phyloP scores from a whole-genome alignment of 805 yeast species.

The Metschnikowia colocasiae region DNA sequence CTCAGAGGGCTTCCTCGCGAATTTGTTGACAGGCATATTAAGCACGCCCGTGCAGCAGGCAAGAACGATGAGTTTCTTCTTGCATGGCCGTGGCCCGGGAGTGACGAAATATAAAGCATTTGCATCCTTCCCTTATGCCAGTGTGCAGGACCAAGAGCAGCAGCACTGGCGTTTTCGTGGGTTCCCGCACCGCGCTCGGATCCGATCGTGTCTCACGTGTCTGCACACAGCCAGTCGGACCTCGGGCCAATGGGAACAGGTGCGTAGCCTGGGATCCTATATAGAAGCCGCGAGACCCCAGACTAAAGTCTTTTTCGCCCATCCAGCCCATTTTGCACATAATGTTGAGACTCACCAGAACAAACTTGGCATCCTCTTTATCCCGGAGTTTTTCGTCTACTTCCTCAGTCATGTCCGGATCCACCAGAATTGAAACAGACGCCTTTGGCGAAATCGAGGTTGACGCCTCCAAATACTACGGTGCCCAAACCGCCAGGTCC shows the following conservation, averaged over 20 bases:
- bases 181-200: not conserved
- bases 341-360: constrained; percentile 19
- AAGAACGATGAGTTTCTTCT: constrained; percentile 1
- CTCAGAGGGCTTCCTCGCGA: constrained; percentile 37
- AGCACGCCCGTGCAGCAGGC: constrained; percentile 25
- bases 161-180: not conserved
- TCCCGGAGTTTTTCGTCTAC: constrained; percentile 31
- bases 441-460: constrained; percentile 97
- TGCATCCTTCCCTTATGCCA: not conserved
- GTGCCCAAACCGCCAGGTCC: constrained; percentile 97
- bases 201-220: not conserved
- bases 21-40: constrained; percentile 34
- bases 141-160: not conserved
- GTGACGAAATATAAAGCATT: constrained; percentile 9
- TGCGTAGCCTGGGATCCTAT: constrained; percentile 5
- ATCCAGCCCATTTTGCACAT: not conserved
- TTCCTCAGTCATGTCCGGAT: constrained; percentile 20
- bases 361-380: constrained; percentile 11
- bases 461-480: constrained; percentile 85
- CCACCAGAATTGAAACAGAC: constrained; percentile 77
- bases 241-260: constrained; percentile 8
- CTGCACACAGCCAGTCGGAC: constrained; percentile 4
- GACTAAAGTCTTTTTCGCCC: constrained; percentile 2
- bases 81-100: constrained; percentile 20
- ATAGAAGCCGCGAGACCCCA: constrained; percentile 9